Evolutionary conservation across 768 basidiomycete genomes (phyloP), one percentile per base, ranked within the genome.

Genomic region (Russula olivacea): DNA sequence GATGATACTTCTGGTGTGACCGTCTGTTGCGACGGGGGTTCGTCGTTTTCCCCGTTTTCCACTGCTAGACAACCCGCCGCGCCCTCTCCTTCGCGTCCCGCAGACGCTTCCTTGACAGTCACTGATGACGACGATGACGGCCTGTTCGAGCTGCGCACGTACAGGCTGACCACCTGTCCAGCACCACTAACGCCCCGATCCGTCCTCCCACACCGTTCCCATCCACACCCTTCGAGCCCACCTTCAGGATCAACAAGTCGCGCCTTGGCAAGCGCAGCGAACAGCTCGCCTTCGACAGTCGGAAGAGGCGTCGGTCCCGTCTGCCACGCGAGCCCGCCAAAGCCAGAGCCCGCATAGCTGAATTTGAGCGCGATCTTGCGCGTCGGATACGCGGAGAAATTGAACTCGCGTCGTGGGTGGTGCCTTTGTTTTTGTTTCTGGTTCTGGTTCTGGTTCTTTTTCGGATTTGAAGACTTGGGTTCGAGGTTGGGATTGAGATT

Each of bases 351-450:
- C 49, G 91, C 84, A 70, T 98, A 99, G 71, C 85, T 88, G 72
- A 98, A 92, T 70, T 91, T 89, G 58, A 99, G 78, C 1, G 97
- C 97, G 64, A 99, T 93, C 76, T 98, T 98, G 57, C 91, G 88
- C 41, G 80, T 79, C 8, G 91, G 83, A 70, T 93, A 81, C 5
- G 81, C 76, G 23, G 81, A 72, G 73, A 93, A 91, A 63, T 85
- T 74, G 71, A 92, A 91, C 7, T 56, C 54, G 5, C 74, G 69
- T 56, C 78, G 79, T 45, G 69, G 41, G 75, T 40, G 48, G 10
- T 36, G 12, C 12, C 53, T 30, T 54, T 66, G 58, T 9, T 34
- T 34, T 38, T 34, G 34, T 21, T 15, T 32, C 2, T 28, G 28
- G 28, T 2, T 28, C 4, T 28, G 28, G n/a, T n/a, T n/a, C n/a